Base-by-base conservation (phyloP, 116 monocot genomes). In the Dioscorea cayenensis region DNA sequence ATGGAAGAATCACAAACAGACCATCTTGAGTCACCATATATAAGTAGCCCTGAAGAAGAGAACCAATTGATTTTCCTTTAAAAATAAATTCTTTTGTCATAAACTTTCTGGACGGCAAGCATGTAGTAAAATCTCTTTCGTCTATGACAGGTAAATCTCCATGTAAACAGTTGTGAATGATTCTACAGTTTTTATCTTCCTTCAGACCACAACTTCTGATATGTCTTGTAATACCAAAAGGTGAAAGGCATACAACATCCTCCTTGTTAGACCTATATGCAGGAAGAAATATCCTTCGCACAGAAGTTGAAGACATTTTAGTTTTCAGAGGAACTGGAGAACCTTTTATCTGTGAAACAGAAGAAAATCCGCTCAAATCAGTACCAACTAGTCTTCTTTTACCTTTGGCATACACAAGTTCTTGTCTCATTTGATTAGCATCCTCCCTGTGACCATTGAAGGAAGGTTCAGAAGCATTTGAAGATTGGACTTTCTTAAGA, bases 1-100 rank as follows among this genome's bases (percentile, higher is more conserved):
- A 88, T 38, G 96, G 96, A 27, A 97, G 90, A 80, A 90, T 60
- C 28, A 97, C 83, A 81, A 75, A 97, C 50, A 97, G 78, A 18
- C 86, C 90, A 71, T 88, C 79, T 65, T 81, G 61, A 36, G 88
- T 84, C 69, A 97, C 77, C 66, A 93, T 67, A 81, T 97, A 97
- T 61, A 97, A 74, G 76, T 69, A 86, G 48, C 93, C 96, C 70
- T 86, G 77, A 50, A 88, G 88, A 71, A 76, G 81, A 69, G 81
- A 90, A 58, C 93, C 93, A 79, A 92, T 72, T 29, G 84, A 86
- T 32, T 90, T 83, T 63, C 79, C 77, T 55, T 68, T 60, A 77
- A 81, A 73, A 74, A 68, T 6, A 69, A 23, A 64, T 61, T 83
- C 92, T 77, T 72, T 68, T 17, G 28, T 52, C 55, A 71, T 49